Base-by-base conservation (phyloP, 176 grass and related monocot species). In the Poa pratensis region DNA sequence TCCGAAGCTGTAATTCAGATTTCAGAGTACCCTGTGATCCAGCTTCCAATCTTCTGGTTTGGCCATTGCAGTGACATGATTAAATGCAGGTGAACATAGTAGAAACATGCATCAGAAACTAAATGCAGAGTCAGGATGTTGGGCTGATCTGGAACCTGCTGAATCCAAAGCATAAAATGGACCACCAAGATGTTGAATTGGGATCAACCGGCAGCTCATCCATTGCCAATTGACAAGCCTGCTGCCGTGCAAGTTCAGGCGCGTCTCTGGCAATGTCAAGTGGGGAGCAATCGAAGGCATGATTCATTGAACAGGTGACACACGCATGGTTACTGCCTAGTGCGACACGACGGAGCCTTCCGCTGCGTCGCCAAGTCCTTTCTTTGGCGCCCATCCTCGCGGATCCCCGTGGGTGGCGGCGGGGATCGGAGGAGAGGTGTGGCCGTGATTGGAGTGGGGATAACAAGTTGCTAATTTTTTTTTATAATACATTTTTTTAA, bases 141-240 rank as follows among this genome's bases (percentile, higher is more conserved):
- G 14, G 66, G 28, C 11, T 79, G 55, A 23, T 32, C 55, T 84
- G 75, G 23, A 53, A 73, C 82, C 18, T 69, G 63, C 53, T 57
- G 63, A 67, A 89, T 89, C 76, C 55, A 80, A 32, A 51, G 72
- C 73, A 53, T n/a, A 12, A 79, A 32, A 14, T 84, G 87, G 54
- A 88, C 75, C 67, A 73, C 75, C 13, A 3, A 65, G 19, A 72
- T 54, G 53, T 35, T 74, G 37, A 75, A 72, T 58, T 80, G 75
- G 80, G 66, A 72, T 48, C 20, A 28, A 51, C 10, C 23, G 23
- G 80, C 9, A 35, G 13, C 34, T 87, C 58, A 55, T 32, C 15
- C 53, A 10, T 40, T 42, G 2, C 6, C 57, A 18, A 23, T 59
- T 59, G 7, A 11, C 57, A 17, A 4, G 3, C 3, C 4, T 66